Conservation (phyloP, 2,329 filamentous ascomycete genomes). For the Stromatinia cepivora region DNA sequence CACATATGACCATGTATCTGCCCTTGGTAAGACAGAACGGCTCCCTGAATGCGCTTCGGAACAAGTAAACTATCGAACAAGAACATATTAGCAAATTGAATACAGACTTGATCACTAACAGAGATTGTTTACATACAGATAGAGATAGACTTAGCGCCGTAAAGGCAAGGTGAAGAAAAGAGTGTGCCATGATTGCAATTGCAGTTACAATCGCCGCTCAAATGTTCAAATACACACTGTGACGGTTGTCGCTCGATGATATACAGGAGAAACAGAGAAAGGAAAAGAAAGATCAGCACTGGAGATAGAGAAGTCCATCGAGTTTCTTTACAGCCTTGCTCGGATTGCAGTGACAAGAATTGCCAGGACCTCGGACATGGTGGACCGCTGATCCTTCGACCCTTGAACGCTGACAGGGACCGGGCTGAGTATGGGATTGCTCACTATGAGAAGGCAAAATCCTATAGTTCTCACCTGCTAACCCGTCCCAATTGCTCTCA, state of each 20-base stretch:
- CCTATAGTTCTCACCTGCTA: slow-evolving; percentile 14
- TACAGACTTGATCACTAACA: not conserved
- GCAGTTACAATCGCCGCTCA: not conserved
- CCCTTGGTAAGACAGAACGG: slow-evolving; percentile 14
- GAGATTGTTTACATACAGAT: slow-evolving; percentile 14
- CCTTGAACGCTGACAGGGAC: slow-evolving; percentile 19
- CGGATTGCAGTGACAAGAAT: slow-evolving; percentile 11
- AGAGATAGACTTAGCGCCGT: slow-evolving; percentile 3
- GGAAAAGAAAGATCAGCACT: not conserved
- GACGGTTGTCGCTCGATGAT: slow-evolving; percentile 12
- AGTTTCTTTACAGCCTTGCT: slow-evolving; percentile 6
- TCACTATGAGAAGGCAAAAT: not conserved
- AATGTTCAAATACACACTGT: not conserved
- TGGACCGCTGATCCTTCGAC: slow-evolving; percentile 14
- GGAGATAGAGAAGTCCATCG: not conserved
- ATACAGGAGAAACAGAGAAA: slow-evolving; percentile 9
- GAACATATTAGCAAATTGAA: slow-evolving; percentile 12
- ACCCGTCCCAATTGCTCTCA: not conserved
- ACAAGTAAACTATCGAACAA: slow-evolving; percentile 18
- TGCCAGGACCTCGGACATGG: not conserved
- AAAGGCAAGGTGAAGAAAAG: slow-evolving; percentile 4
- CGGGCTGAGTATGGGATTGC: not conserved
- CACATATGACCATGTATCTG: slow-evolving; percentile 23
- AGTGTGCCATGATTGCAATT: slow-evolving; percentile 11
- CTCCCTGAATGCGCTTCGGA: slow-evolving; percentile 16